Evolutionary conservation across 371 early-diverging fungal species (phyloP), one percentile per base, ranked within the genome.

Genomic region (Vittaforma corneae): DNA sequence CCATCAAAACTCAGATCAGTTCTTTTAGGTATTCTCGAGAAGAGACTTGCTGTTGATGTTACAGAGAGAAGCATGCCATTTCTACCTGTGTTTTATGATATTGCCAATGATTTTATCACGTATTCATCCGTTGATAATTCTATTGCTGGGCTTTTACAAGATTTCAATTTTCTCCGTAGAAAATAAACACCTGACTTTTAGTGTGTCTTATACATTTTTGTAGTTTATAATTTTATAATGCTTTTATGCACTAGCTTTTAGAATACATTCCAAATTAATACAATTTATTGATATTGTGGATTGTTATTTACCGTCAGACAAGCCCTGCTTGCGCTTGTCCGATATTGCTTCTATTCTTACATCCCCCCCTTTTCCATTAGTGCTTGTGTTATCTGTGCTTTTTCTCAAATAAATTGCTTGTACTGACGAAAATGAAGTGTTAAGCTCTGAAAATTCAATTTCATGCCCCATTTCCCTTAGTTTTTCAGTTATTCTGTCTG

Each of bases 81-180:
- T 34, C 16, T 60, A 32, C 74, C 74, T 32, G 65, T 70, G 22
- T 45, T 64, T 51, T 74, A 70, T 54, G 74, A 74, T 52, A 34
- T 67, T 18, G 74, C 70, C 2, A 50, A 67, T 47, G 74, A 74
- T 55, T 70, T 55, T 53, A 70, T 74, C 42, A 47, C 40, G 30
- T 74, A 70, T 65, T 68, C 74, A n/a, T n/a, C n/a, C n/a, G n/a
- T n/a, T n/a, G n/a, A n/a, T n/a, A n/a, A n/a, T n/a, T n/a, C n/a
- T n/a, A n/a, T n/a, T n/a, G n/a, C n/a, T n/a, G n/a, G n/a, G n/a
- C n/a, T n/a, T n/a, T n/a, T n/a, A n/a, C n/a, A n/a, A n/a, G n/a
- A n/a, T n/a, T n/a, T n/a, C n/a, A n/a, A n/a, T n/a, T n/a, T n/a
- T n/a, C n/a, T n/a, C n/a, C n/a, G n/a, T n/a, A n/a, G n/a, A n/a